Base-by-base conservation (phyloP, 2,329 filamentous ascomycete species). In the Colletotrichum melonis region DNA sequence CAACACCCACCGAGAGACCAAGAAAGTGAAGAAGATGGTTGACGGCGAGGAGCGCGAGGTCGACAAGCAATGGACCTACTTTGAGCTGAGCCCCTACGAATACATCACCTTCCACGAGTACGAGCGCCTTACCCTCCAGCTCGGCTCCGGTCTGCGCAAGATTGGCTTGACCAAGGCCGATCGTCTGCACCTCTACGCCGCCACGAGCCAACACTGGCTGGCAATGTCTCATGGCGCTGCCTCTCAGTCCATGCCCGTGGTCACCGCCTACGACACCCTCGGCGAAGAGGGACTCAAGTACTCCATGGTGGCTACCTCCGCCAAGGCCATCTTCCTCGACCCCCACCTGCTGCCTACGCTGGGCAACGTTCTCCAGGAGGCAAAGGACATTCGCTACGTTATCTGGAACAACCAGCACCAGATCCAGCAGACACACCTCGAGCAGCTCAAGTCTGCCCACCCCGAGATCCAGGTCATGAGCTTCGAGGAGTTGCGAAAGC, bases 11-110 rank as follows among this genome's bases (percentile, higher is more conserved):
- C 88, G 92, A 77, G 94, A 97, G 85, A 93, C 91, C 78, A 97
- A 96, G 88, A 96, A 95, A 88, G 86, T 97, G 81, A 97, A 96
- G 90, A 97, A 95, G 88, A 88, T 95, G 71, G 86, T 97, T 57
- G 93, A 97, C 81, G 94, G 94, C 76, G 89, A 92, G 79, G 92
- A 96, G 87, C 86, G 90, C 79, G 90, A 95, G 83, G 90, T 95
- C 32, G 93, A 96, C 82, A 97, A 97, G 90, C 89, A 94, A 80
- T 97, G 94, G 94, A 93, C 92, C 69, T 97, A 93, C 84, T 97
- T 94, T 81, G 94, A 97, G 86, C 90, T 96, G 78, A 93, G 92
- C 80, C 87, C 87, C 64, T 97, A 96, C 86, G 89, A 91, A 74
- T 97, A 93, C 86, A 87, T 93, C 80, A 92, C 88, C 80, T 97